Base-by-base conservation (phyloP, 164 flowering plant genomes). In the grape (Vitis vinifera) region DNA sequence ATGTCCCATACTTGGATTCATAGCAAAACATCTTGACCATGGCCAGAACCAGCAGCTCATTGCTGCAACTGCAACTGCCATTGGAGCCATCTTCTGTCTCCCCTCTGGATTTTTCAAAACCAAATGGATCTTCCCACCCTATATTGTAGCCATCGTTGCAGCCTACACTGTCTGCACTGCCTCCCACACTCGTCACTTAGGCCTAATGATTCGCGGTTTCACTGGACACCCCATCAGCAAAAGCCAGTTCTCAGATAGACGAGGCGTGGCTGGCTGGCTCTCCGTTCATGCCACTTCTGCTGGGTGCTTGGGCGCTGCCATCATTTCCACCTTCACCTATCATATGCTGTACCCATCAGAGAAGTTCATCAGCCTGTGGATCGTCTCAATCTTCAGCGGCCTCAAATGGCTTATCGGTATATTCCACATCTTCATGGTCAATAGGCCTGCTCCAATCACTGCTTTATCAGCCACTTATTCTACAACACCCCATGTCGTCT, bases 371-470 rank as follows among this genome's bases (percentile, higher is more conserved):
- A 79, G 81, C 57, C 61, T 88, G 7, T 90, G 92, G 95, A 67
- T 90, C 9, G 92, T 88, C 17, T 85, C 90, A 4, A 90, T 90
- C 51, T 90, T 87, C 70, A 77, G 87, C 59, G 92, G 95, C 76
- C 81, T 90, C 0, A 71, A 50, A 16, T 90, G 91, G 92, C 65
- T 82, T 0, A 51, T 61, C 2, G 92, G 95, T 0, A 66, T 79
- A 4, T 1, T 65, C 17, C 87, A 86, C 67, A 76, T 83, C 19
- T 14, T 81, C 47, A 49, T 63, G 4, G 53, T 65, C 0, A 68
- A 52, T 3, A 76, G 85, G 2, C 78, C 81, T 2, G 75, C 70
- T 2, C 14, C 68, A 2, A 53, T 29, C 53, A 17, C 53, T 2
- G 9, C 10, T 7, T 2, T 50, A 14, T 0, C 74, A 9, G 12